Evolutionary conservation across 306 rosid species (phyloP).

Genomic region (Cucumis sativus): DNA sequence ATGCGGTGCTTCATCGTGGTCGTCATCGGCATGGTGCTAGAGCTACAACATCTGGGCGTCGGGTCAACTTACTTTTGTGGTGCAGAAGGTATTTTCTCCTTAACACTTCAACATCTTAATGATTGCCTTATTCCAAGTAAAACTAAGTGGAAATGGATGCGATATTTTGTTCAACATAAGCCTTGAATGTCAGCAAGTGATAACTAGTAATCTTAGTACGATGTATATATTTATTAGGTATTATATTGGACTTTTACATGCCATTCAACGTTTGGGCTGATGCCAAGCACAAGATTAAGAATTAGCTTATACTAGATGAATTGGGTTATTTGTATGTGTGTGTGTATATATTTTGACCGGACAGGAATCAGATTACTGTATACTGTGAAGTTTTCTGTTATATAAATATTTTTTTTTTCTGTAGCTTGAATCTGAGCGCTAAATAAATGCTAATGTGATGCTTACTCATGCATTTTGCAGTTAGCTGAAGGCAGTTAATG

Average conservation of each 20-base stretch:
- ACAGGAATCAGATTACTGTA: not conserved
- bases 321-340: not conserved
- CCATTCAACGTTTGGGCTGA: not conserved
- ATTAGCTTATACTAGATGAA: not conserved
- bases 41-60: conserved; percentile 68
- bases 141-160: not conserved
- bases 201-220: not conserved
- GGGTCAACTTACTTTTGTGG: conserved; percentile 77
- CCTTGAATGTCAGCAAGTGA: not conserved
- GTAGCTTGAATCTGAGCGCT: not conserved
- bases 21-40: conserved; percentile 90
- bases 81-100: conserved; percentile 65
- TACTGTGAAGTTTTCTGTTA: not conserved
- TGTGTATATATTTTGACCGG: not conserved
- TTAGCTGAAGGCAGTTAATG: not conserved
- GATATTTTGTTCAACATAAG: not conserved
- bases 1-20: conserved; percentile 82
- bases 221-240: not conserved
- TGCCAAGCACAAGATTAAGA: not conserved
- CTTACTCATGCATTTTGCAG: not conserved
- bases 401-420: not conserved
- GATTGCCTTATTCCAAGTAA: not conserved
- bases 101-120: not conserved
- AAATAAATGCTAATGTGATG: not conserved
- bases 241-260: not conserved